These are phyloP conservation scores for Kodamaea suecica DNA, from an alignment of 1,139 yeast species.

Conservation along the genomic window DNA sequence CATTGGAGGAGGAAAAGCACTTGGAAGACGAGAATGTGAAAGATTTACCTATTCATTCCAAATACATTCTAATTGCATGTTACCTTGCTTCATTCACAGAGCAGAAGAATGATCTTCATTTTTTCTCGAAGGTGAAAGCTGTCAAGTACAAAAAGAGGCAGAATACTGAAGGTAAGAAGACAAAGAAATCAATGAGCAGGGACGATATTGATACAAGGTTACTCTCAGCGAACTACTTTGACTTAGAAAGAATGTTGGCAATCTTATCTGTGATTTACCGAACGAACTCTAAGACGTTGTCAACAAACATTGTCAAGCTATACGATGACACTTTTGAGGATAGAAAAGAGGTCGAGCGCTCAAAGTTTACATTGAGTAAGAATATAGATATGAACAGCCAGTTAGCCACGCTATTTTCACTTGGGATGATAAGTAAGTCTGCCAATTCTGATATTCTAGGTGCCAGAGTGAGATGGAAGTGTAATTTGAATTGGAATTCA, in stretches of 20 bases:
- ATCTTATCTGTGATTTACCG: slow-evolving; percentile 58
- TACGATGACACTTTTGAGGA: slow-evolving; percentile 25
- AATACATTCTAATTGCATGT: slow-evolving; percentile 62
- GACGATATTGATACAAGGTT: slow-evolving; percentile 51
- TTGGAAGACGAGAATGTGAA: slow-evolving; percentile 19
- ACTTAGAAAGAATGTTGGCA: slow-evolving; percentile 65
- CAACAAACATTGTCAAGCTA: slow-evolving; percentile 23
- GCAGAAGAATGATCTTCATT: slow-evolving; percentile 55
- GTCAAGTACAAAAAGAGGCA: slow-evolving; percentile 35
- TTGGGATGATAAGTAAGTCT: slow-evolving; percentile 51
- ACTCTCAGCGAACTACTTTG: slow-evolving; percentile 61
- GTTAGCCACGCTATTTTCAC: slow-evolving; percentile 56
- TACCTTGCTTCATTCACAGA: slow-evolving; percentile 68
- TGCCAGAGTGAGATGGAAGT: slow-evolving; percentile 62
- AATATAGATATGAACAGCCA: slow-evolving; percentile 54
- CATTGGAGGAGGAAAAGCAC: slow-evolving; percentile 21
- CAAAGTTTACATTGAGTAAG: slow-evolving; percentile 33
- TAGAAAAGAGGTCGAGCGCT: slow-evolving; percentile 30
- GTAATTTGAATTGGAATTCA: slow-evolving; percentile 55
- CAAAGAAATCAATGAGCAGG: slow-evolving; percentile 38
- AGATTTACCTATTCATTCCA: slow-evolving; percentile 55
- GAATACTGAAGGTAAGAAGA: slow-evolving; percentile 25
- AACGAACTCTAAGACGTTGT: slow-evolving; percentile 33
- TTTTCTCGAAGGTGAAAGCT: slow-evolving; percentile 58
- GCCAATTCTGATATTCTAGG: slow-evolving; percentile 56